phyloP scores from a whole-genome alignment of 169 alveolate genomes.

The Plasmodium vivax region DNA sequence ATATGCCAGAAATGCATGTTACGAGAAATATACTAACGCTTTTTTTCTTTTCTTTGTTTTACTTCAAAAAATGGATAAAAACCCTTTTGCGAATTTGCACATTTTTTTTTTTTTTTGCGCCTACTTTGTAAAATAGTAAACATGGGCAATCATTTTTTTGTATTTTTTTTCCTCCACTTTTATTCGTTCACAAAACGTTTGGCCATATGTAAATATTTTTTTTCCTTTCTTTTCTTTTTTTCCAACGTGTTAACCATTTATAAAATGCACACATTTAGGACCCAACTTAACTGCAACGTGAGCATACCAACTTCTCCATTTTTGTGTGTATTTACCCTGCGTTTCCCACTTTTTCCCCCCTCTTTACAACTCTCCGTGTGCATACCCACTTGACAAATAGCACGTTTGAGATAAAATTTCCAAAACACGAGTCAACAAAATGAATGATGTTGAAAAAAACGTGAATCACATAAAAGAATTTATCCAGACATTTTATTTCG shows the following conservation, averaged over 20 bases:
- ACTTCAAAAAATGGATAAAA: not conserved
- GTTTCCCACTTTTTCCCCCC: not conserved
- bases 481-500: conserved; percentile 62
- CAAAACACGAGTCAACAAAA: conserved; percentile 19
- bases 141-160: not conserved
- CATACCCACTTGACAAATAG: not conserved
- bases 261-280: not conserved
- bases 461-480: conserved; percentile 48
- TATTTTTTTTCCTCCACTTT: not conserved
- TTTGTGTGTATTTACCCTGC: not conserved
- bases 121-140: not conserved
- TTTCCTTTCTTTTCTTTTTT: not conserved
- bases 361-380: not conserved
- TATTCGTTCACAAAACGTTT: not conserved
- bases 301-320: not conserved
- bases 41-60: not conserved
- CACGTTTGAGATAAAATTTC: not conserved
- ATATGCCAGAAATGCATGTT: not conserved
- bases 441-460: conserved; percentile 46
- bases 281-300: not conserved
- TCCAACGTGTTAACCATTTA: not conserved
- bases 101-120: not conserved
- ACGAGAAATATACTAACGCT: not conserved
- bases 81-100: not conserved
- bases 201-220: not conserved